phyloP scores from a whole-genome alignment of 2,329 filamentous ascomycete genomes.

The Phialophora chinensis region DNA sequence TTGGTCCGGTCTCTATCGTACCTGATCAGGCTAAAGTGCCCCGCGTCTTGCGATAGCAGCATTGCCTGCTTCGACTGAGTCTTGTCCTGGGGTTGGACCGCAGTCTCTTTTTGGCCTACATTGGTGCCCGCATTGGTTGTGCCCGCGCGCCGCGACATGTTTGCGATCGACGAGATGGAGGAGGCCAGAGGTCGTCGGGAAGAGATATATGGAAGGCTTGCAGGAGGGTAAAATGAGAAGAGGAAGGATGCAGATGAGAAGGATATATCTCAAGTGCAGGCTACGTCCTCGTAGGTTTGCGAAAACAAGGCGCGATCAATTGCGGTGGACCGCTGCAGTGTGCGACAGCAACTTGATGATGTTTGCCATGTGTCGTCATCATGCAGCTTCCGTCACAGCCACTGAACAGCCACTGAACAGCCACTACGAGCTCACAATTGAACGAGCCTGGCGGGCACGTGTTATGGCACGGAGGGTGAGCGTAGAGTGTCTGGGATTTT shows the following conservation, averaged over 20 bases:
- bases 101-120: constrained; percentile 29
- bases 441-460: background rate
- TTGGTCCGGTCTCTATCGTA: constrained; percentile 31
- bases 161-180: background rate
- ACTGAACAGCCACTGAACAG: background rate
- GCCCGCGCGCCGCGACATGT: background rate
- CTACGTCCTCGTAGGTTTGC: background rate
- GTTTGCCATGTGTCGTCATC: background rate
- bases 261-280: background rate
- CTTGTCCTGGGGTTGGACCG: constrained; percentile 38
- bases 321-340: background rate
- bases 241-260: background rate
- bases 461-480: background rate
- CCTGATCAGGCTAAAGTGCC: constrained; percentile 60
- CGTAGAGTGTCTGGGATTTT: background rate
- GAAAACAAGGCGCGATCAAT: constrained; percentile 4
- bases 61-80: constrained; percentile 58
- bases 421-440: background rate
- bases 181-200: background rate
- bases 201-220: background rate
- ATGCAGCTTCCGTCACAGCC: background rate
- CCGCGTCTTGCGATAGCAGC: constrained; percentile 54
- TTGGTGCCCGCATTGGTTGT: constrained; percentile 26
- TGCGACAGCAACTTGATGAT: background rate
- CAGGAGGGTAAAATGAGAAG: background rate